These are phyloP conservation scores for Nemania serpens DNA, from an alignment of 2,329 filamentous ascomycete species.

Conservation along the genomic window DNA sequence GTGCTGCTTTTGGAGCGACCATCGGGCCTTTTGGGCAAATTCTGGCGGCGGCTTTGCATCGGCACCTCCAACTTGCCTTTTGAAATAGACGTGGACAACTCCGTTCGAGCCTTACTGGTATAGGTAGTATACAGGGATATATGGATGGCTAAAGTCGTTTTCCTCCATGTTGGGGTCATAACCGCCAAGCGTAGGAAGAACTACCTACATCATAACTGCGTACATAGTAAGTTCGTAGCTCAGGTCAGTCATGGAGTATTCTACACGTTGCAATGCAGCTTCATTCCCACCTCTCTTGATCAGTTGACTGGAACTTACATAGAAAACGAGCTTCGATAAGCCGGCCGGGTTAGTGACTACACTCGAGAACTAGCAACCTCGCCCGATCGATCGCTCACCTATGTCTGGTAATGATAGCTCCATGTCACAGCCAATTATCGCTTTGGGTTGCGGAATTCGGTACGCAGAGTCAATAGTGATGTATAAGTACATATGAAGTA, in stretches of 20 bases:
- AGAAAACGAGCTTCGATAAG: too few relatives aligned
- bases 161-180: neutral
- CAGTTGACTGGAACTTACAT: too few relatives aligned
- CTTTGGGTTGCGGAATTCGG: neutral
- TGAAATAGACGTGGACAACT: neutral
- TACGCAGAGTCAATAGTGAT: neutral
- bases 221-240: too few relatives aligned
- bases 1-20: slow-evolving; percentile 1
- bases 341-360: too few relatives aligned
- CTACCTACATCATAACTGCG: neutral
- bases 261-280: too few relatives aligned
- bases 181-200: neutral
- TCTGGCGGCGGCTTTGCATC: slow-evolving; percentile 5
- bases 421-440: neutral
- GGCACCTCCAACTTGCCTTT: neutral
- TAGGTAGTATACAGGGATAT: neutral
- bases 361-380: too few relatives aligned
- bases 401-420: too few relatives aligned
- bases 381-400: too few relatives aligned
- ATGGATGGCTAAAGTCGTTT: neutral
- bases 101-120: slow-evolving; percentile 8
- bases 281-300: too few relatives aligned
- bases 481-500: neutral
- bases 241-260: too few relatives aligned
- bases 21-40: slow-evolving; percentile 20